Conservation (phyloP, 306 rosid genomes). For the Trichosanthes truncata region DNA sequence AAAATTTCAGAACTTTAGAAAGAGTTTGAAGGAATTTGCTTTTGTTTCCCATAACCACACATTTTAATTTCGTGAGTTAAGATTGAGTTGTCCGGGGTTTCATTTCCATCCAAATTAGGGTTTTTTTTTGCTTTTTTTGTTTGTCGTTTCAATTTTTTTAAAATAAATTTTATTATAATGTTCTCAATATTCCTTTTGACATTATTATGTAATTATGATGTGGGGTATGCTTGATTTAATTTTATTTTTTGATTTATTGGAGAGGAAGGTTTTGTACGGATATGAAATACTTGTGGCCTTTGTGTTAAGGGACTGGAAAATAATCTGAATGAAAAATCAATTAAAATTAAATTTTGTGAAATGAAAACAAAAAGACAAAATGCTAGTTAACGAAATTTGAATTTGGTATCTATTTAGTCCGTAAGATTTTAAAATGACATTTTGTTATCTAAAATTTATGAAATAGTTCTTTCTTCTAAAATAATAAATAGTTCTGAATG, state of each 20-base stretch:
- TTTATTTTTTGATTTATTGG: not conserved
- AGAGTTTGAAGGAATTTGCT: not conserved
- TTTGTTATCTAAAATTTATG: too few species aligned
- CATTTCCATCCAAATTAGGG: not conserved
- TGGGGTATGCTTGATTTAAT: not conserved
- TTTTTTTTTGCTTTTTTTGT: not conserved
- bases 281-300: not conserved
- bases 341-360: not conserved
- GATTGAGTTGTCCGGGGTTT: not conserved
- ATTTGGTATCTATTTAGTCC: too few species aligned
- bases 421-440: too few species aligned
- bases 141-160: not conserved
- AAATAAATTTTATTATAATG: not conserved
- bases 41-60: not conserved
- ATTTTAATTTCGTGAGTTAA: not conserved
- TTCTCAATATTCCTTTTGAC: not conserved
- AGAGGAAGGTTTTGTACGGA: not conserved
- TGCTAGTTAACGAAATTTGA: too few species aligned
- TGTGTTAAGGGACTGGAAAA: not conserved
- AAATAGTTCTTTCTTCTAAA: too few species aligned
- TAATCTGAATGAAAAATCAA: not conserved
- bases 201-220: not conserved
- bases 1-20: not conserved
- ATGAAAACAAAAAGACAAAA: not conserved
- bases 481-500: too few species aligned